These are phyloP conservation scores for Acanthamoeba sp. DNA, from an alignment of 208 protist genomes.

Conservation along the genomic window DNA sequence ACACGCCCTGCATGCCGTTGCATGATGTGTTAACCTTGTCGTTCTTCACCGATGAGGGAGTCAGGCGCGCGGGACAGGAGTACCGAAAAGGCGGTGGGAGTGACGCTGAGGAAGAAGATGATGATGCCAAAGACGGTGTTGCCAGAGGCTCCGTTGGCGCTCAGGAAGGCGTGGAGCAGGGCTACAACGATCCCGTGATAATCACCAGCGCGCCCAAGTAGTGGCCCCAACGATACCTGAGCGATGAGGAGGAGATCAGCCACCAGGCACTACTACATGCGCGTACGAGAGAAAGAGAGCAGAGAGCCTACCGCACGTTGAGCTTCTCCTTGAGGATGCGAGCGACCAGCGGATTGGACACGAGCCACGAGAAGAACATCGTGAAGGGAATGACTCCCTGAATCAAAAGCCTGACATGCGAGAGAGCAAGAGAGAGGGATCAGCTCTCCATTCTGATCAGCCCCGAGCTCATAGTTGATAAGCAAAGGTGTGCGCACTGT, in stretches of 20 bases:
- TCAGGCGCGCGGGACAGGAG: background rate
- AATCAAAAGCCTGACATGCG: conserved; percentile 54
- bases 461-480: too few relatives aligned
- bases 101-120: conserved; percentile 61
- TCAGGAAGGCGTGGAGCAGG: conserved; percentile 48
- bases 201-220: conserved; percentile 72
- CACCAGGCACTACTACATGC: too few relatives aligned
- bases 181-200: conserved; percentile 64
- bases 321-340: conserved; percentile 23
- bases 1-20: background rate
- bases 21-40: too few relatives aligned
- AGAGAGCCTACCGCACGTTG: conserved; percentile 50
- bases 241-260: too few relatives aligned
- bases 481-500: conserved; percentile 60
- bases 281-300: too few relatives aligned
- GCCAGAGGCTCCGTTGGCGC: background rate
- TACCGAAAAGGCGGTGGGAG: conserved; percentile 47
- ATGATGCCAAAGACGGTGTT: conserved; percentile 77
- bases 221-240: conserved; percentile 73
- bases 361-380: conserved; percentile 77
- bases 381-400: conserved; percentile 75
- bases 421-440: background rate
- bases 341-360: conserved; percentile 54
- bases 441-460: too few relatives aligned
- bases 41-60: too few relatives aligned